Evolutionary conservation across 2,329 filamentous ascomycete genomes (phyloP), one percentile per base, ranked within the genome.

Genomic region (Grosmannia penicillata): DNA sequence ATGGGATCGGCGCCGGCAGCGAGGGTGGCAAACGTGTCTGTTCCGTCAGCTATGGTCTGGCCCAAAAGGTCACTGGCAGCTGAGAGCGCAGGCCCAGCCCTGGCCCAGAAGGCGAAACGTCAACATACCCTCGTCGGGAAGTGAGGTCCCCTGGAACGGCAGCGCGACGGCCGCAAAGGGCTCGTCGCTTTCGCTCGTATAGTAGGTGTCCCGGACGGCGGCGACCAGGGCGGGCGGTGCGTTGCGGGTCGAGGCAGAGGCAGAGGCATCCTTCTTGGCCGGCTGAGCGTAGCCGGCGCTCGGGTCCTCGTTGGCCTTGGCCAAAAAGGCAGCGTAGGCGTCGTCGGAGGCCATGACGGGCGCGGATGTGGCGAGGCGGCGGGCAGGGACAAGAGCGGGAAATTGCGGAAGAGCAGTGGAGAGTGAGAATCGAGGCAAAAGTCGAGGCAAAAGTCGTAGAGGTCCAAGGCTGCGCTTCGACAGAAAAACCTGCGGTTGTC

Each of bases 261-360:
- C 11, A 4, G 33, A 8, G 1, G 22, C 11, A 43, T 40, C 49
- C 1, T 56, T 38, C 30, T 55, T 52, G 7, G 56, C 54, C 27
- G 56, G 36, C 31, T 55, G 52, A 7, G 55, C 54, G 28, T 56
- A 52, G 45, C 78, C 76, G 42, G 75, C 70, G 54, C 75, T 78
- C 15, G 81, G 78, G 53, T 86, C 78, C 51, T 76, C 65, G 61
- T 93, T 93, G 38, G 85, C 84, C 63, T 91, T 91, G 55, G 91
- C 71, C 41, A 95, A 67, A 55, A 95, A 94, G 43, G 79, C 66
- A 59, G 77, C 72, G 65, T 94, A 95, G 45, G 82, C 80, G 44
- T 82, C 75, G 66, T 94, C 85, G 38, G 76, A 78, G 8, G 76
- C 72, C 79, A 83, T 84, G 40, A 21, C 26, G 26, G 9, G 26